Evolutionary conservation across 2,329 filamentous ascomycete genomes (phyloP).

Genomic region (Xylaria sp.): DNA sequence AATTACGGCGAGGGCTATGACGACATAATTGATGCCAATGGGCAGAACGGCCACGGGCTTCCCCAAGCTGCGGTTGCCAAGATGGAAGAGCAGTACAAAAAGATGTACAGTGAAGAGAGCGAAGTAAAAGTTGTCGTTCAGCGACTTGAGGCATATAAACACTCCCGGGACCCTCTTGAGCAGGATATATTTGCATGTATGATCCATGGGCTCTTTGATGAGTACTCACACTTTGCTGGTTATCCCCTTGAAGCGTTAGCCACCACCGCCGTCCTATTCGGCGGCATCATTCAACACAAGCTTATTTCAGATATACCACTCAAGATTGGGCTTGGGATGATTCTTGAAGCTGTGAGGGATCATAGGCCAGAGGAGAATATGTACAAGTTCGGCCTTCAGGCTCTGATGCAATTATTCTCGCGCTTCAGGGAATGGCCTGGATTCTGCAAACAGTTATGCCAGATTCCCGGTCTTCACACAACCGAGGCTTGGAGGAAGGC

Average conservation of each 20-base stretch:
- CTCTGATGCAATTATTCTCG: slow-evolving; percentile 85
- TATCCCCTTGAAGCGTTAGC: slow-evolving; percentile 97
- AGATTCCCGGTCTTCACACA: slow-evolving; percentile 82
- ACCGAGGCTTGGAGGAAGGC: slow-evolving; percentile 88
- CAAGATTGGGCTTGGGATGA: slow-evolving; percentile 96
- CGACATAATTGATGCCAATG: slow-evolving; percentile 88
- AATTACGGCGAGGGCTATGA: slow-evolving; percentile 96
- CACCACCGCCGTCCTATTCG: slow-evolving; percentile 95
- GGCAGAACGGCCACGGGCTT: slow-evolving; percentile 82
- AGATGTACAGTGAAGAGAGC: slow-evolving; percentile 94
- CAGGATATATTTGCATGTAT: slow-evolving; percentile 98
- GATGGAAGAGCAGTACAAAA: slow-evolving; percentile 98
- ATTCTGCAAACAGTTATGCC: slow-evolving; percentile 86
- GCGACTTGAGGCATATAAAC: slow-evolving; percentile 86
- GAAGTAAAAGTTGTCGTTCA: slow-evolving; percentile 88
- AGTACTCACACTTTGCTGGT: slow-evolving; percentile 94
- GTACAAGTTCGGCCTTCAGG: slow-evolving; percentile 98
- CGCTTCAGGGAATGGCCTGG: slow-evolving; percentile 94
- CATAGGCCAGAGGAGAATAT: slow-evolving; percentile 85
- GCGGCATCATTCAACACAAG: slow-evolving; percentile 94
- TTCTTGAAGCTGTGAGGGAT: slow-evolving; percentile 93
- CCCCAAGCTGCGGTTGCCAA: slow-evolving; percentile 82
- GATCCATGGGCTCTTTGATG: slow-evolving; percentile 97
- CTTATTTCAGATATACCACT: slow-evolving; percentile 90
- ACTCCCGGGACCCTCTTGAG: slow-evolving; percentile 82